Percentiles rank a stretch among this genome's conserved stretches.
Conservation (phyloP, 75 land plant genomes). For the Pinus albicaulis region DNA sequence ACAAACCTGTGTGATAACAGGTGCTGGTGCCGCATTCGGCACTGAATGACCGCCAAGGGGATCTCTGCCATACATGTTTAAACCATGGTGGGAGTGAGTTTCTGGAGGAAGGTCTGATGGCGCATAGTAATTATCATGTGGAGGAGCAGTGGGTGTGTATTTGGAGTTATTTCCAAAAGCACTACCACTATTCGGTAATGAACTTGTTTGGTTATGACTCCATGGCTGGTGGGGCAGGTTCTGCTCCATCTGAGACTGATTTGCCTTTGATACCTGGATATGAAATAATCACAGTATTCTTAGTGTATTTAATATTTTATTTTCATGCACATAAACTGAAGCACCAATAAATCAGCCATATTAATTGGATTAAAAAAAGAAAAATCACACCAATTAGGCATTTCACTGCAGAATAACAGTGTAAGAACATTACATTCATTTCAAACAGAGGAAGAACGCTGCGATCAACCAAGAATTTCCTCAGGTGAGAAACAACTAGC, state of each 20-base stretch:
- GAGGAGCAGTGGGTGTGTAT: conserved; percentile 10
- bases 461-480: conserved; percentile 32
- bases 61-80: conserved; percentile 25
- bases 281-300: background rate
- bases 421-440: conserved; percentile 22
- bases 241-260: conserved; percentile 14
- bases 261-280: conserved; percentile 12
- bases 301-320: background rate
- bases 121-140: conserved; percentile 12
- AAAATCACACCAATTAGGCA: background rate
- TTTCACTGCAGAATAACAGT: background rate
- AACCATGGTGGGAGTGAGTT: conserved; percentile 14
- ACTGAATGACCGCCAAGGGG: conserved; percentile 12
- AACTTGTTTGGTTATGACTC: background rate
- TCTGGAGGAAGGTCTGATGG: conserved; percentile 6
- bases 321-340: background rate
- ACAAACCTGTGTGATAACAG: conserved; percentile 13
- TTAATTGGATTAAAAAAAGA: background rate
- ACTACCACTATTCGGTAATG: conserved; percentile 5
- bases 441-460: conserved; percentile 31
- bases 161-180: conserved; percentile 13
- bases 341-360: background rate
- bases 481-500: conserved; percentile 20
- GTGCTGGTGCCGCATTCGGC: conserved; percentile 6
- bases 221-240: conserved; percentile 13